Conservation (phyloP, 768 basidiomycete species). For the Rubroboletus pulcherrimus region DNA sequence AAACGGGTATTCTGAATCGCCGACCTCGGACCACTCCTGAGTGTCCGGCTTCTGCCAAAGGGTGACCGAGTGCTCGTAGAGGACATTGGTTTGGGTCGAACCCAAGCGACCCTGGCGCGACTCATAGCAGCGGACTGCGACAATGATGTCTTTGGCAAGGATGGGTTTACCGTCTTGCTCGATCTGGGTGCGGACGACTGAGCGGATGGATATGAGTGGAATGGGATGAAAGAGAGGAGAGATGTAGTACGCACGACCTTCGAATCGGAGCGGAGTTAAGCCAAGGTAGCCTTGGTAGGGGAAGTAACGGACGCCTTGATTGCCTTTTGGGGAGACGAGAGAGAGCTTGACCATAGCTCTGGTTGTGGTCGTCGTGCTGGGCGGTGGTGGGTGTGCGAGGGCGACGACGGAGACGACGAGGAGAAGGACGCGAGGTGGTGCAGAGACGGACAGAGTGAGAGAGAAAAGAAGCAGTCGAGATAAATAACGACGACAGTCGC, state of each 20-base stretch:
- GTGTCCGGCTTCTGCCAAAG: conserved; percentile 65
- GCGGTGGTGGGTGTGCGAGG: conserved; percentile 12
- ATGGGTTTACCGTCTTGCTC: conserved; percentile 70
- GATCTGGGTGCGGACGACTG: conserved; percentile 66
- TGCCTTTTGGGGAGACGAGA: conserved; percentile 67
- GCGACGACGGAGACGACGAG: conserved; percentile 17
- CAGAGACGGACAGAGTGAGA: conserved; percentile 16
- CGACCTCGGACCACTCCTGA: conserved; percentile 58
- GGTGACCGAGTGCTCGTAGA: conserved; percentile 62
- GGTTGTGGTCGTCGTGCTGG: conserved; percentile 13
- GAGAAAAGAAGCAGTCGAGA: conserved; percentile 31
- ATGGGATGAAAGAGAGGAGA: neutral
- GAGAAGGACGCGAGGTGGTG: conserved; percentile 8
- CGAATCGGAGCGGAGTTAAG: conserved; percentile 72
- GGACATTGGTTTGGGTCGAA: conserved; percentile 54
- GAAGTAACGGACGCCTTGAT: conserved; percentile 66
- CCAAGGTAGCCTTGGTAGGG: conserved; percentile 77
- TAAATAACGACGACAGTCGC: conserved; percentile 29
- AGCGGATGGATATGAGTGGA: conserved; percentile 7
- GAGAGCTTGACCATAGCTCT: conserved; percentile 62
- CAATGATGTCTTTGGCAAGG: conserved; percentile 58
- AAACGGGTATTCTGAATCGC: conserved; percentile 67
- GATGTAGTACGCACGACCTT: conserved; percentile 54
- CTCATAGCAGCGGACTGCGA: conserved; percentile 85
- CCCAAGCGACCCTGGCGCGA: conserved; percentile 61